These are phyloP conservation scores for Naematelia encephala DNA, from an alignment of 768 basidiomycete species.

Conservation along the genomic window DNA sequence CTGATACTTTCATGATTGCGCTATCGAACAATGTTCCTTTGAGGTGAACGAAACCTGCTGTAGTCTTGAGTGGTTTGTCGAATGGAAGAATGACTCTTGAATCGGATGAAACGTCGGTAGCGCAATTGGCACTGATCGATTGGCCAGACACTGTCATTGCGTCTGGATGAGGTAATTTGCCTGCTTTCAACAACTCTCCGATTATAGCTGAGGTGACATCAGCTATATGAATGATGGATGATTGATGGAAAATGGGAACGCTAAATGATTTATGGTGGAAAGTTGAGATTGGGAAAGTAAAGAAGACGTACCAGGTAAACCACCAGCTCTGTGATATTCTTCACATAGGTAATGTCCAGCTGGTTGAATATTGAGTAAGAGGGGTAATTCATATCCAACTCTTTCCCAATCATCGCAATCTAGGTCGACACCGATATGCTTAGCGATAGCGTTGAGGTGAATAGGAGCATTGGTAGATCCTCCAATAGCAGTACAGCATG, in stretches of 20 bases:
- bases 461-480: conserved; percentile 47
- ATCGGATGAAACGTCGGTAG: conserved; percentile 39
- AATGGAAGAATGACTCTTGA: conserved; percentile 43
- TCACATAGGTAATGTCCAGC: conserved; percentile 45
- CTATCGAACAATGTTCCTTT: conserved; percentile 47
- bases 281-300: not conserved
- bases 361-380: conserved; percentile 41
- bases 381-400: conserved; percentile 38
- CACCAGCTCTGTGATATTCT: conserved; percentile 46
- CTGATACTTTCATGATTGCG: conserved; percentile 50
- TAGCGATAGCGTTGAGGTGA: conserved; percentile 45
- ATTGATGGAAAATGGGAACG: not conserved
- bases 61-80: conserved; percentile 35
- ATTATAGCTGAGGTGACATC: conserved; percentile 32
- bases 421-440: conserved; percentile 41
- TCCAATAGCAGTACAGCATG: conserved; percentile 38
- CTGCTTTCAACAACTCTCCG: conserved; percentile 36
- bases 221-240: not conserved
- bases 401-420: conserved; percentile 40
- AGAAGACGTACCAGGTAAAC: conserved; percentile 40
- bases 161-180: conserved; percentile 33
- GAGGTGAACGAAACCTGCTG: conserved; percentile 48
- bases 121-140: conserved; percentile 41
- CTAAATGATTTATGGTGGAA: not conserved
- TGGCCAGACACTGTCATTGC: conserved; percentile 43